Conservation (phyloP, 441 rosid genomes). For the Brassica hybrid region DNA sequence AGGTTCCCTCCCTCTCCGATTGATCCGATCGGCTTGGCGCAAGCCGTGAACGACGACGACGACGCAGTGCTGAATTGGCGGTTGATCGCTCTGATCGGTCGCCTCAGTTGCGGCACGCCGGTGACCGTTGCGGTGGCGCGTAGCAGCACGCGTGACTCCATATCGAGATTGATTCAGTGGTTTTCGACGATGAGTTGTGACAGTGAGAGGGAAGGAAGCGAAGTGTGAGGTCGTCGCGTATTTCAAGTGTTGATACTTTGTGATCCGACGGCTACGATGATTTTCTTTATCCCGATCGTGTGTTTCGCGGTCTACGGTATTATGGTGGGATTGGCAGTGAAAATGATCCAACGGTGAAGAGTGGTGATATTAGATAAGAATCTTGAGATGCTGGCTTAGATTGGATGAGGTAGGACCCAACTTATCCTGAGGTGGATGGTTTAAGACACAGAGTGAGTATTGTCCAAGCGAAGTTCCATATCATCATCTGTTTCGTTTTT, state of each 20-base stretch:
- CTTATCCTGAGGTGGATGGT: constrained; percentile 67
- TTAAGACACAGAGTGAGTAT: constrained; percentile 30
- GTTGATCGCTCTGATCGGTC: constrained; percentile 45
- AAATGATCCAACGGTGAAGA: constrained; percentile 27
- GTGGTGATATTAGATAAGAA: constrained; percentile 21
- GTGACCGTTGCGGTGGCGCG: constrained; percentile 58
- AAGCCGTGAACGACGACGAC: constrained; percentile 27
- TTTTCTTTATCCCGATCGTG: constrained; percentile 13
- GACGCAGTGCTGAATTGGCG: constrained; percentile 35
- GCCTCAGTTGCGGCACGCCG: constrained; percentile 53
- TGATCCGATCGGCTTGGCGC: constrained; percentile 58
- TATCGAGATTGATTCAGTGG: constrained; percentile 30
- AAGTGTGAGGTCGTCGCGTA: constrained; percentile 26
- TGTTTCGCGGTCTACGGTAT: background rate
- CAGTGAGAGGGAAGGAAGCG: constrained; percentile 30
- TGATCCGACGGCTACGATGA: constrained; percentile 39
- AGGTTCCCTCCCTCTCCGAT: constrained; percentile 74
- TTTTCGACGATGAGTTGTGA: background rate
- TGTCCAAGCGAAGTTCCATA: constrained; percentile 49
- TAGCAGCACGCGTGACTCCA: constrained; percentile 88
- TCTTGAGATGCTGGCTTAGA: constrained; percentile 25
- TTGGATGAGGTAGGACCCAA: constrained; percentile 46
- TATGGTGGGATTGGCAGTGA: background rate
- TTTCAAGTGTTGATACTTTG: constrained; percentile 32
- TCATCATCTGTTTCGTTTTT: constrained; percentile 38